Evolutionary conservation across 805 yeast species (phyloP), one percentile per base, ranked within the genome.

Genomic region (Starmerella gropengiesseri): DNA sequence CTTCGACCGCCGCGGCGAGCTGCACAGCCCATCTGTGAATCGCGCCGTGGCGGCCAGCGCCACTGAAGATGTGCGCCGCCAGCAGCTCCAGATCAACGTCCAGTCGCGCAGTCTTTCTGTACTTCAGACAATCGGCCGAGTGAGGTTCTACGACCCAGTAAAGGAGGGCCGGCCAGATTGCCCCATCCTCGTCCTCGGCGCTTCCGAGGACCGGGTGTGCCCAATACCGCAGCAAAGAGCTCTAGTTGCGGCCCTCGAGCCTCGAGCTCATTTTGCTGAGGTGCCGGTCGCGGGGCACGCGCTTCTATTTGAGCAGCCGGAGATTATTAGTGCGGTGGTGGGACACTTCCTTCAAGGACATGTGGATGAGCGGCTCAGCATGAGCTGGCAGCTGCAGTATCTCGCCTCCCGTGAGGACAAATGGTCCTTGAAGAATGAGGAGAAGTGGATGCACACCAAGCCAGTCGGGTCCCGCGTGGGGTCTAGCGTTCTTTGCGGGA

Each of bases 391-490:
- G 37, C 65, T 81, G 40, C 68, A 72, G 48, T 67, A 75, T 14
- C 36, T 62, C 28, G 67, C 68, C 1, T 48, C 60, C 6, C 73
- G 75, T 52, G 81, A 81, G 2, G 69, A 73, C 40, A 81, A 81
- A 60, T 81, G 89, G 89, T 82, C 85, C 18, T 60, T 81, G 49
- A 81, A 81, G 59, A 81, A 81, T 55, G 81, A 78, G 55, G 69
- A 66, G 47, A 81, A 81, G 57, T 81, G 91, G 89, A 67, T 69
- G 55, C 63, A 68, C 26, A 65, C 76, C 6, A 66, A 67, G 34
- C 65, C 76, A 1, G 65, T 81, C 0, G 60, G 45, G 59, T 19
- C 61, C 54, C 44, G 50, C 49, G 41, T 59, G 46, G 41, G 68
- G 60, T 20, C 54, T 54, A 1, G 78, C 2, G 73, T 73, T 7